A percentile compares a stretch with the other conserved stretches of the same genome.
These are phyloP conservation scores for Ramaria sp. DNA, from an alignment of 768 basidiomycete genomes.

Conservation along the genomic window DNA sequence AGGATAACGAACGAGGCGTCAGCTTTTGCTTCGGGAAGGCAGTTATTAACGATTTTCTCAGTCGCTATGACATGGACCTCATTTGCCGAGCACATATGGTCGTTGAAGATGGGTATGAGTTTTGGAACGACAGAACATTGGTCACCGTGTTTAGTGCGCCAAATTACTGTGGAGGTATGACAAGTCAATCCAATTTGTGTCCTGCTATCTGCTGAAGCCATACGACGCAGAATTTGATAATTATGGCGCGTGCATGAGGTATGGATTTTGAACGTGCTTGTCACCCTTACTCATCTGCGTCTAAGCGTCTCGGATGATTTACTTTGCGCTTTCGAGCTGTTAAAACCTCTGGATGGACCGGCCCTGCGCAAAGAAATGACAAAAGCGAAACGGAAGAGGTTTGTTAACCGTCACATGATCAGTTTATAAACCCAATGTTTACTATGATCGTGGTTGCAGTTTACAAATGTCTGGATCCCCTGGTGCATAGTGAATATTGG, in stretches of 20 bases:
- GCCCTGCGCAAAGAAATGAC: constrained; percentile 98
- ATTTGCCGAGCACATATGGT: constrained; percentile 99
- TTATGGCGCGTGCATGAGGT: constrained; percentile 94
- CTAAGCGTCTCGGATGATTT: constrained; percentile 90
- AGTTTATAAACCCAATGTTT: neutral
- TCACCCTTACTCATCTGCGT: constrained; percentile 4
- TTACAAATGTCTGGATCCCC: neutral
- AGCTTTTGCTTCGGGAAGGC: constrained; percentile 98
- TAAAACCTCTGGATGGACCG: constrained; percentile 91
- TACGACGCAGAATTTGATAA: constrained; percentile 73
- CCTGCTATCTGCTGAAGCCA: constrained; percentile 12
- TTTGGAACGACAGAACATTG: constrained; percentile 97
- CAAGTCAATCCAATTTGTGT: constrained; percentile 4
- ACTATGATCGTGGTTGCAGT: neutral
- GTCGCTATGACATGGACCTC: constrained; percentile 95
- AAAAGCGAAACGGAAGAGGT: constrained; percentile 98
- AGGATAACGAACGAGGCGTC: constrained; percentile 97
- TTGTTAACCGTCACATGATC: constrained; percentile 12
- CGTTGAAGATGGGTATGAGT: constrained; percentile 98
- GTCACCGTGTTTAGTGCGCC: constrained; percentile 99
- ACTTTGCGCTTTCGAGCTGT: constrained; percentile 92
- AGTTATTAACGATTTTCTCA: constrained; percentile 92
- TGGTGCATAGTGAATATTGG: neutral
- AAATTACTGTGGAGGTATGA: constrained; percentile 90
- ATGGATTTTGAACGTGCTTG: constrained; percentile 12